Percentiles rank a stretch among this genome's conserved stretches.
phyloP scores from a whole-genome alignment of 2,329 filamentous ascomycete genomes.

The Macrophomina phaseolina region DNA sequence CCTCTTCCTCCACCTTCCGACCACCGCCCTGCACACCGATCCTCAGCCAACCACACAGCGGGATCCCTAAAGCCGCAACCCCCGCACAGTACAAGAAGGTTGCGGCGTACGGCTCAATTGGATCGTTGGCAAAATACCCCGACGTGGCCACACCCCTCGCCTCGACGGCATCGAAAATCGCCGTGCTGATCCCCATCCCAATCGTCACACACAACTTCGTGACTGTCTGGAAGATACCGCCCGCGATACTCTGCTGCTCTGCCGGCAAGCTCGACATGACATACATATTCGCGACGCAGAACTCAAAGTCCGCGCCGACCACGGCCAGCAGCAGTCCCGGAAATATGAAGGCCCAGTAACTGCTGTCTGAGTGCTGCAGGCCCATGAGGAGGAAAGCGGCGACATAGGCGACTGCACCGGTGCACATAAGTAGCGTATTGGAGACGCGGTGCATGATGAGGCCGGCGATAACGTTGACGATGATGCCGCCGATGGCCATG shows the following conservation, averaged over 20 bases:
- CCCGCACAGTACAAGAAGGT: conserved; percentile 59
- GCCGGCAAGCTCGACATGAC: conserved; percentile 69
- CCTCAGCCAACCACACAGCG: conserved; percentile 59
- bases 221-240: conserved; percentile 71
- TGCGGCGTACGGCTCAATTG: conserved; percentile 57
- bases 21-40: conserved; percentile 59
- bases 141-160: conserved; percentile 38
- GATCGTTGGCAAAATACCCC: conserved; percentile 51
- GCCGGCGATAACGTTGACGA: conserved; percentile 67
- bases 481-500: conserved; percentile 66
- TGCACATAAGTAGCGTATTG: conserved; percentile 67
- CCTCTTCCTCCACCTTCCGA: background rate
- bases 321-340: conserved; percentile 66
- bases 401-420: conserved; percentile 54
- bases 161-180: conserved; percentile 59
- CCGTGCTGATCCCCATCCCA: conserved; percentile 67
- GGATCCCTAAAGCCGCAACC: conserved; percentile 50
- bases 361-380: conserved; percentile 60
- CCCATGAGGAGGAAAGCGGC: conserved; percentile 61
- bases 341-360: conserved; percentile 71
- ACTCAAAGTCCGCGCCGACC: conserved; percentile 71
- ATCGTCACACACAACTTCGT: conserved; percentile 65
- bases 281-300: conserved; percentile 75
- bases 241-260: conserved; percentile 69
- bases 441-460: conserved; percentile 67